phyloP scores from a whole-genome alignment of 768 basidiomycete genomes.

The Pleurotus tuoliensis region DNA sequence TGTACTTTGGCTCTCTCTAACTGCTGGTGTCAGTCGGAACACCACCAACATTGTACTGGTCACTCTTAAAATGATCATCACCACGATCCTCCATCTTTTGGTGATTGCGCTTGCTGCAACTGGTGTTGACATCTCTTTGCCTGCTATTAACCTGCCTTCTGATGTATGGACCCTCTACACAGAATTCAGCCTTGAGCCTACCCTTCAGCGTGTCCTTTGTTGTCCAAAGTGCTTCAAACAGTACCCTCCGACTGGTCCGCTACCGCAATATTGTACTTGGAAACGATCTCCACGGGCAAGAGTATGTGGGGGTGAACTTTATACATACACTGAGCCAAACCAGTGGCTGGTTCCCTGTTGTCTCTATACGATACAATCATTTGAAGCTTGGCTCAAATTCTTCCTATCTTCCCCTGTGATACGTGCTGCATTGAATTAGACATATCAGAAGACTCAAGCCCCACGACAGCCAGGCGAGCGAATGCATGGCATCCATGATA shows the following conservation, averaged over 20 bases:
- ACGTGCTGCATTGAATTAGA: constrained; percentile 13
- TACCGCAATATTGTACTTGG: constrained; percentile 15
- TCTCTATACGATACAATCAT: constrained; percentile 21
- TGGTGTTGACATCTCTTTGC: constrained; percentile 1
- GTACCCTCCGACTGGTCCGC: constrained; percentile 6
- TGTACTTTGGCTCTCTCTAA: constrained; percentile 19
- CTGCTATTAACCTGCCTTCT: constrained; percentile 12
- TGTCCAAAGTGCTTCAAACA: constrained; percentile 23
- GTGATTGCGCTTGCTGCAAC: constrained; percentile 6
- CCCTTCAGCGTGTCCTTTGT: constrained; percentile 17
- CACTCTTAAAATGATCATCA: constrained; percentile 17
- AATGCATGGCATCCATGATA: constrained; percentile 22
- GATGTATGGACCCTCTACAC: constrained; percentile 22
- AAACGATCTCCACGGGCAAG: constrained; percentile 14
- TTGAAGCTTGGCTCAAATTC: constrained; percentile 23
- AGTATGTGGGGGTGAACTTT: constrained; percentile 18
- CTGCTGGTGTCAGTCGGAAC: constrained; percentile 16
- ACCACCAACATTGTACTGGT: constrained; percentile 16
- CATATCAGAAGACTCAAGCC: constrained; percentile 7
- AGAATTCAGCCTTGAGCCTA: constrained; percentile 14
- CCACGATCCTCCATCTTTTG: constrained; percentile 10
- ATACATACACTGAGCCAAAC: constrained; percentile 10
- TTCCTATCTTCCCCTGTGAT: constrained; percentile 20
- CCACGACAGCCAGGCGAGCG: not conserved
- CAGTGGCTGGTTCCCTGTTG: constrained; percentile 15